Evolutionary conservation across 2,329 filamentous ascomycete genomes (phyloP), one percentile per base, ranked within the genome.

Genomic region (Aaosphaeria arxii): DNA sequence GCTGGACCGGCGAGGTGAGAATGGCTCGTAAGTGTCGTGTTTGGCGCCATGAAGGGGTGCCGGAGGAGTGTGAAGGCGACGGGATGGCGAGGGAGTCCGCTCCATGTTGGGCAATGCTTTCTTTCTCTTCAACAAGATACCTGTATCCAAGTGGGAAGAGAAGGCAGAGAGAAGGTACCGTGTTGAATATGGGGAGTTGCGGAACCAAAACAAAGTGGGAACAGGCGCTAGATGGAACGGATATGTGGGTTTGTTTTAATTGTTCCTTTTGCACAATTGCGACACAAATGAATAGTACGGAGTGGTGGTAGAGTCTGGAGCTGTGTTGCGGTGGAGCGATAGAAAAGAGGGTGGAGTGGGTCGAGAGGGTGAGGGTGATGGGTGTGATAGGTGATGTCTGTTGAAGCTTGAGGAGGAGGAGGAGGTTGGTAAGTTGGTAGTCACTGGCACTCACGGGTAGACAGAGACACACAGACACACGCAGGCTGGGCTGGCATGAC

Each of bases 1-100:
- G 50, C 80, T 79, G 30, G 65, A 49, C 61, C 87, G 86, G 67
- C 86, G 81, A 46, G 86, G 84, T 51, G 85, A 83, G 64, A 84
- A 91, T 40, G 87, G 87, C 62, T 88, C 81, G 77, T 85, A 91
- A 53, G 77, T 72, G 70, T 91, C 87, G 56, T 78, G 76, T 60
- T 77, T 83, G 35, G 71, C 48, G 42, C 87, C 87, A 62, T 84
- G 80, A 50, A 80, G 80, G 42, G 88, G 88, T 47, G 87, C 84
- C 38, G 81, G 80, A 51, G 88, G 88, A 43, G 85, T 88, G 64
- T 76, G 82, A 52, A 87, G 71, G 54, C 74, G 72, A 39, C 74
- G 69, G 35, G 81, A 75, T 53, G 82, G 83, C 44, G 85, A 81
- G 55, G 86, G 85, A 40, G 86, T 88, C 46, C 78, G 66, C 43